Evolutionary conservation across 257 asterid genomes (phyloP), one percentile per base, ranked within the genome.

Genomic region (Solanum pennellii): DNA sequence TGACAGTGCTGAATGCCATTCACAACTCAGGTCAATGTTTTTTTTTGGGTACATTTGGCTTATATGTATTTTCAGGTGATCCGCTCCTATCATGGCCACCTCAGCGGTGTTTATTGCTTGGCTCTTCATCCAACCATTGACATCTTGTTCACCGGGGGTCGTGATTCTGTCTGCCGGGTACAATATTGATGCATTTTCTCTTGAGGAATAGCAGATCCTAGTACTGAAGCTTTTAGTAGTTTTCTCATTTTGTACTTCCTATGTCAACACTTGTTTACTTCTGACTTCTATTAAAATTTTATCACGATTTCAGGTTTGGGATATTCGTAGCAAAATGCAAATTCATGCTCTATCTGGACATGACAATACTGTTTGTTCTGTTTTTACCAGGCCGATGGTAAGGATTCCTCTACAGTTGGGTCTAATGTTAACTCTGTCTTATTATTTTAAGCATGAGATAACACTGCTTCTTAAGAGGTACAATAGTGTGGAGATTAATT

Each of bases 71-170:
- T 39, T 60, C 90, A 96, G 99, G 99, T 92, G 69, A 96, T 97
- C 68, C 98, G 98, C 87, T 95, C 99, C 83, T 97, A 97, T 93
- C 99, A 97, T 83, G 99, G 99, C 77, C 99, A 97, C 90, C 97
- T 97, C 83, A 97, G 98, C 83, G 99, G 99, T 65, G 99, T 97
- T 84, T 97, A 97, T 92, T 93, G 98, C 92, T 90, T 97, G 92
- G 98, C 98, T 71, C 90, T 96, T 90, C 99, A 97, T 94, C 99
- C 99, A 62, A 94, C 98, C 33, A 90, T 97, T 88, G 99, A 97
- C 88, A 84, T 97, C 90, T 91, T 97, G 89, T 88, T 96, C 60
- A 97, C 99, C 2, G 99, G 99, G 18, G 99, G 99, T 82, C 98
- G 99, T 83, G 99, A 97, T 92, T 97, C 99, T 35, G 99, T 96